These are phyloP conservation scores for Pythium aquatile DNA, from an alignment of 352 stramenopile genomes.

Conservation along the genomic window DNA sequence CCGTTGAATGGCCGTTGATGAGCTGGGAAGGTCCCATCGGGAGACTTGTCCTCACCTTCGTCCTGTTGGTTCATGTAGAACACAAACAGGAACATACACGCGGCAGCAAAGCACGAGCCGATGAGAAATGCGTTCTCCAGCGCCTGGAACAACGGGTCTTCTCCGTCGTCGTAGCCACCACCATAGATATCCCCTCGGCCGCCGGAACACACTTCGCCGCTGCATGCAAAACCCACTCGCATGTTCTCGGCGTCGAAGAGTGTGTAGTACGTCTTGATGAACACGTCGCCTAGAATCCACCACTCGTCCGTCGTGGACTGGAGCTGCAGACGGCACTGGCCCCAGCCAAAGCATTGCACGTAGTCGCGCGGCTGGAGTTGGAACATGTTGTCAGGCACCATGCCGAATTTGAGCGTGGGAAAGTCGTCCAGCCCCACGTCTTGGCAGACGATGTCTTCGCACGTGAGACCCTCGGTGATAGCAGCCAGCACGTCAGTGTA, in stretches of 20 bases:
- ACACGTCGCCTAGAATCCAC: constrained; percentile 90
- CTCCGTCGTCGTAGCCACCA: constrained; percentile 37
- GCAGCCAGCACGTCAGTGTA: constrained; percentile 59
- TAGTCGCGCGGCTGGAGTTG: constrained; percentile 80
- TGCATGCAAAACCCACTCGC: constrained; percentile 85
- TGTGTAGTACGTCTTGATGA: constrained; percentile 92
- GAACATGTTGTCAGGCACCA: constrained; percentile 85
- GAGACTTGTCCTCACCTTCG: constrained; percentile 27
- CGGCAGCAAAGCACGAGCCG: constrained; percentile 66
- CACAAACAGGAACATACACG: constrained; percentile 78
- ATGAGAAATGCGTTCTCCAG: constrained; percentile 71
- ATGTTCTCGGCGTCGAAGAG: constrained; percentile 89
- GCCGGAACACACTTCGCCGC: constrained; percentile 73
- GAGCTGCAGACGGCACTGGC: constrained; percentile 78
- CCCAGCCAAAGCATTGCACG: constrained; percentile 66
- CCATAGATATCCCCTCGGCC: constrained; percentile 67
- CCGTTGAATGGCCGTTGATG: constrained; percentile 13
- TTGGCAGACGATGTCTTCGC: constrained; percentile 67
- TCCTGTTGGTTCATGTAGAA: constrained; percentile 82
- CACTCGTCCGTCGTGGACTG: constrained; percentile 74
- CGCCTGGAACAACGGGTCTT: constrained; percentile 39
- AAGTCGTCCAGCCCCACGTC: constrained; percentile 51
- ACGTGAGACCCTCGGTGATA: constrained; percentile 66
- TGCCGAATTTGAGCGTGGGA: constrained; percentile 70
- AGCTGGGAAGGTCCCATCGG: not conserved